Evolutionary conservation across 495 filamentous ascomycete species (phyloP), one percentile per base, ranked within the genome.

Genomic region (Neurospora sp.): DNA sequence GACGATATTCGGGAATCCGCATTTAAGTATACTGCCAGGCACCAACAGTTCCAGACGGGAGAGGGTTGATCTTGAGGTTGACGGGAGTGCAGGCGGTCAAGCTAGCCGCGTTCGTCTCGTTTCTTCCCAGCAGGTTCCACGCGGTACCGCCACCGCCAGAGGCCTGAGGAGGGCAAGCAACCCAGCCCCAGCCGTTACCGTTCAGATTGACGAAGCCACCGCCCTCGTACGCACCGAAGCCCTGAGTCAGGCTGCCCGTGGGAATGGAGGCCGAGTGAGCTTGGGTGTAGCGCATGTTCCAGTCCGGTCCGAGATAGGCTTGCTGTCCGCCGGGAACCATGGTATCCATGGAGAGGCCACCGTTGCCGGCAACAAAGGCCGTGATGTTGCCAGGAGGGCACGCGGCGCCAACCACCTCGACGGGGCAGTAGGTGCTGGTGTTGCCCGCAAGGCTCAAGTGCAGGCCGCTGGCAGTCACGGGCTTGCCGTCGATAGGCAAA

Each of bases 311-410:
- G 41, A 92, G 83, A 79, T 91, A 93, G 80, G 89, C 85, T 72
- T 82, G 81, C 76, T 92, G 90, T 31, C 91, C 90, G 61, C 90
- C 90, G 20, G 91, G 89, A 38, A 92, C 90, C 68, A 82, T 77
- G 72, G 87, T 86, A 53, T 76, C 74, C 80, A 81, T 79, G 44
- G 69, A 40, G 5, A 65, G 70, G 35, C 69, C 44, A 18, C 77
- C 77, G 40, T 44, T 68, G 71, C 35, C 45, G 16, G 77, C 75
- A 14, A 70, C 69, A 22, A 81, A 73, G 20, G 75, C 74, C 14
- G 76, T 80, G 72, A 73, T 73, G 72, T 75, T 76, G n/a, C 79
- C 80, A 16, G 79, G 74, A 8, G 76, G 79, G 45, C 80, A 81
- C 1, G 74, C 72, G 22, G 69, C 18, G 65, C 74, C 74, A 1